Evolutionary conservation across 169 alveolate genomes (phyloP), one percentile per base, ranked within the genome.

Genomic region (Cryptosporidium bovis): DNA sequence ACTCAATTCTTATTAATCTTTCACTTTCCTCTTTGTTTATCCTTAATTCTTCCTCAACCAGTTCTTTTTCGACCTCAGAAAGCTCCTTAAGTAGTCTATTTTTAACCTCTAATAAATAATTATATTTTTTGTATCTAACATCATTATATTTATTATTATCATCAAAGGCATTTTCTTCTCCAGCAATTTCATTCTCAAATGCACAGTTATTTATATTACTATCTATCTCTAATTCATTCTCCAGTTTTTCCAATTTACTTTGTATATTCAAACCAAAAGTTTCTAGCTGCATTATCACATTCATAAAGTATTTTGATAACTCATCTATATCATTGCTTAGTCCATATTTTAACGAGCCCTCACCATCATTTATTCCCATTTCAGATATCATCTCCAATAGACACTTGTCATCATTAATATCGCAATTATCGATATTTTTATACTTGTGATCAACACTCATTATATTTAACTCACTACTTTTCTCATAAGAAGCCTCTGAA

Each of bases 401-500:
- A 4, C 65, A 58, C 1, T 8, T 20, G 8, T 33, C 20, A 27
- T 60, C 64, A 2, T 58, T 64, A 4, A 20, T 24, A 4, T 69
- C 83, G 8, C 3, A 12, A 31, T 8, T 55, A 24, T 12, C 24
- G 1, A 40, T 40, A 40, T 40, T 40, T 16, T 60, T 51, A 60
- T 44, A 20, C 33, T 8, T 29, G 7, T 13, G 31, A 40, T 55
- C 46, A 24, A 46, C 27, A 31, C 31, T 0, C 24, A 36, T 33
- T 31, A 50, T 51, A 10, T 77, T 18, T 12, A 44, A 10, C 1
- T 56, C 71, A 34, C 64, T 60, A 8, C 64, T 36, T 58, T 64
- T 77, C 34, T 77, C 85, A 77, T 34, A 77, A 1, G 85, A 77
- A 60, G 85, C 85, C 29, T 77, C 85, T 6, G 85, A 77, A 1